A percentile compares a stretch with the other conserved stretches of the same genome.
phyloP scores from a whole-genome alignment of 805 yeast species.

The Phaffomyces opuntiae region DNA sequence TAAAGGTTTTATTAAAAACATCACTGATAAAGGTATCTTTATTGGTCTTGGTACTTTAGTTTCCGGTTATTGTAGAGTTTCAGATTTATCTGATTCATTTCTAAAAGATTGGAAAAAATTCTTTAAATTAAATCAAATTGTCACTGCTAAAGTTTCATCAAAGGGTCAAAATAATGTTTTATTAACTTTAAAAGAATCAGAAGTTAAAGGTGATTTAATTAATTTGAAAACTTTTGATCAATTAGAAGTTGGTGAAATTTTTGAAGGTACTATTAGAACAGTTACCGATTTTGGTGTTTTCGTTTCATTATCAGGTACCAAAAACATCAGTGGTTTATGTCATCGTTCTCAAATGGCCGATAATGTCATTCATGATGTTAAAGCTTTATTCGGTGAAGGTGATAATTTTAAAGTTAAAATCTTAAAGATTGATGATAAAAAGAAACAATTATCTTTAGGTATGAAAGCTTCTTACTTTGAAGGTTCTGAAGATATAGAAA shows the following conservation, averaged over 20 bases:
- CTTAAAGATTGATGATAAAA: constrained; percentile 51
- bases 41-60: constrained; percentile 66
- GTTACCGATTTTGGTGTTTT: constrained; percentile 90
- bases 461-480: constrained; percentile 89
- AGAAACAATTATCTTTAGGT: constrained; percentile 78
- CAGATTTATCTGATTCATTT: constrained; percentile 75
- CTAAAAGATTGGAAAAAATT: constrained; percentile 84
- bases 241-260: constrained; percentile 59
- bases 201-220: constrained; percentile 62
- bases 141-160: constrained; percentile 64
- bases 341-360: constrained; percentile 83
- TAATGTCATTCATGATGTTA: constrained; percentile 48
- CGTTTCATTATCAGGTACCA: constrained; percentile 69
- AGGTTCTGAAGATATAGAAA: constrained; percentile 22
- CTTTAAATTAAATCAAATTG: constrained; percentile 63
- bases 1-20: constrained; percentile 71
- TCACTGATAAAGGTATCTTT: constrained; percentile 71
- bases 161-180: constrained; percentile 57
- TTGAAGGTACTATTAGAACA: constrained; percentile 70
- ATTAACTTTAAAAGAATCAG: constrained; percentile 75
- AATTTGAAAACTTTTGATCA: constrained; percentile 58
- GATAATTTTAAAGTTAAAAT: constrained; percentile 86
- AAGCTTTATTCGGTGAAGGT: constrained; percentile 74
- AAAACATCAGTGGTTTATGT: constrained; percentile 76
- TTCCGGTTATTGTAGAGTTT: constrained; percentile 72